phyloP scores from a whole-genome alignment of 768 basidiomycete species.

The Holtermanniella nyarrowii region DNA sequence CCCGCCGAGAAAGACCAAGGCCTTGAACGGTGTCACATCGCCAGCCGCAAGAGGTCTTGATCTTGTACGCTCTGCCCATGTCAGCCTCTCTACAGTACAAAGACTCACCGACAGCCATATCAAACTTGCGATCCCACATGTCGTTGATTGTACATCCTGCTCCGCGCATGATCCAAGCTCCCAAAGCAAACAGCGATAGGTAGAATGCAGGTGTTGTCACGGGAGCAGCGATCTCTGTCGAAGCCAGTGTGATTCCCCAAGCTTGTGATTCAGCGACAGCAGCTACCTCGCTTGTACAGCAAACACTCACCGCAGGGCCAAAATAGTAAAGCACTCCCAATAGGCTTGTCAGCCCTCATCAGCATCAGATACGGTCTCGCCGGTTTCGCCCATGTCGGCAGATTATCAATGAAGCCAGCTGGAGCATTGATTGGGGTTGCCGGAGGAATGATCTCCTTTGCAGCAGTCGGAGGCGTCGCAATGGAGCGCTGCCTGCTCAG shows the following conservation, averaged over 20 bases:
- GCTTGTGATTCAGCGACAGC: slow-evolving; percentile 47
- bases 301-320: slow-evolving; percentile 76
- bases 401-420: slow-evolving; percentile 11
- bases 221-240: slow-evolving; percentile 64
- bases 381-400: slow-evolving; percentile 24
- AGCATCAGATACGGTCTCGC: slow-evolving; percentile 68
- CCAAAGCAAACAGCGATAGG: slow-evolving; percentile 70
- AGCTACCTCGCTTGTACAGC: not conserved
- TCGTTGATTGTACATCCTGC: slow-evolving; percentile 99
- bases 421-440: not conserved
- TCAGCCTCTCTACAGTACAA: not conserved
- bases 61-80: slow-evolving; percentile 62
- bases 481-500: not conserved
- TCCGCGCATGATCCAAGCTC: slow-evolving; percentile 90
- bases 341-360: slow-evolving; percentile 88
- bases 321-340: slow-evolving; percentile 79
- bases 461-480: not conserved
- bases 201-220: slow-evolving; percentile 62
- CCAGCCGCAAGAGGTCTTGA: slow-evolving; percentile 77
- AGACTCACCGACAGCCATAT: slow-evolving; percentile 76
- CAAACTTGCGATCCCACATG: slow-evolving; percentile 91
- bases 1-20: slow-evolving; percentile 65
- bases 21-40: slow-evolving; percentile 64
- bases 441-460: slow-evolving; percentile 4
- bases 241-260: slow-evolving; percentile 97